A percentile compares a stretch with the other conserved stretches of the same genome.
Evolutionary conservation across 495 filamentous ascomycete species (phyloP).

Genomic region (Podospora pseudoanserina): DNA sequence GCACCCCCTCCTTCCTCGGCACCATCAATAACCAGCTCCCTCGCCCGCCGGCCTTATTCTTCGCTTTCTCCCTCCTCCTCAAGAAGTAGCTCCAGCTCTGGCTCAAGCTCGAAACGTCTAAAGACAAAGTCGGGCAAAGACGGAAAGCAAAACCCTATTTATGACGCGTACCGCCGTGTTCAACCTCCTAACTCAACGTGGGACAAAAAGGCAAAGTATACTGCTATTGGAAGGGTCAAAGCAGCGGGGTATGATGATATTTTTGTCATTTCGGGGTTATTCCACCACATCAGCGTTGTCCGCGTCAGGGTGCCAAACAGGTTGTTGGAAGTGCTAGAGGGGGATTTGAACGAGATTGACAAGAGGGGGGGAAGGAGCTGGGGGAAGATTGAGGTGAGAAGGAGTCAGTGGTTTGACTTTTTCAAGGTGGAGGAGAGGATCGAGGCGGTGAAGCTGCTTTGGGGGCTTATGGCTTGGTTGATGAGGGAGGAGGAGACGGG

Average conservation of each 20-base stretch:
- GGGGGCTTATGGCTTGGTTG: slow-evolving; percentile 70
- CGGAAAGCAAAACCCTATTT: slow-evolving; percentile 44
- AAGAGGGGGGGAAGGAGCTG: slow-evolving; percentile 33
- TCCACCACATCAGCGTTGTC: slow-evolving; percentile 77
- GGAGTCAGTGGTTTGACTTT: slow-evolving; percentile 77
- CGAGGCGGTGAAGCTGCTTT: slow-evolving; percentile 67
- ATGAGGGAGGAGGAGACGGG: slow-evolving; percentile 50
- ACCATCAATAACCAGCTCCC: background rate
- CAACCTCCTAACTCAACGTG: slow-evolving; percentile 62
- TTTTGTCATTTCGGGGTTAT: slow-evolving; percentile 76
- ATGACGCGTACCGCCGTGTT: slow-evolving; percentile 56
- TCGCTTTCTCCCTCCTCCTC: background rate
- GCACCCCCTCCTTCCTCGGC: background rate
- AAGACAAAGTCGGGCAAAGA: slow-evolving; percentile 34
- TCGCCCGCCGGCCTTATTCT: background rate
- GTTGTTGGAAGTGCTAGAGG: slow-evolving; percentile 55
- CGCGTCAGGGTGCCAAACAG: slow-evolving; percentile 66
- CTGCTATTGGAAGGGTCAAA: slow-evolving; percentile 61
- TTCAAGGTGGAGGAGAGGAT: slow-evolving; percentile 64
- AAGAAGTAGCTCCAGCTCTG: slow-evolving; percentile 4
- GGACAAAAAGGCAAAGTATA: slow-evolving; percentile 74
- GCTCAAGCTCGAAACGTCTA: slow-evolving; percentile 36
- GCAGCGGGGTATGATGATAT: slow-evolving; percentile 57
- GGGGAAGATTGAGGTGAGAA: slow-evolving; percentile 59
- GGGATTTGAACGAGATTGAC: slow-evolving; percentile 25